phyloP scores from a whole-genome alignment of 176 grass and related monocot species.

The Aegilops bicornis region DNA sequence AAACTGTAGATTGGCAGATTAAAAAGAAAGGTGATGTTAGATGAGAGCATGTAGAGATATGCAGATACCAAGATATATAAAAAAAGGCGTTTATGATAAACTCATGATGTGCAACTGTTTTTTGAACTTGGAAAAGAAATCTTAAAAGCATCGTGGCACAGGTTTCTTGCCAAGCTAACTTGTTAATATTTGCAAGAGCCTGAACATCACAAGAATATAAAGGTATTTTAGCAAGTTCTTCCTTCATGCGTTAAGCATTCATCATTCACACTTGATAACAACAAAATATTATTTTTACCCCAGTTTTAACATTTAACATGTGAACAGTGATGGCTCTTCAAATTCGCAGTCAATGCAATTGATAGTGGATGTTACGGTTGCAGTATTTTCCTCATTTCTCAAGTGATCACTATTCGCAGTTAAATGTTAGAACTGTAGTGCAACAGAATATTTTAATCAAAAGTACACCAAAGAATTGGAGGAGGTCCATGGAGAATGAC shows the following conservation, averaged over 20 bases:
- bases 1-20: slow-evolving; percentile 50
- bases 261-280: not conserved
- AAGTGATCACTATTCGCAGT: not conserved
- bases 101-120: not conserved
- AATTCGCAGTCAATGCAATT: slow-evolving; percentile 24
- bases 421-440: slow-evolving; percentile 24
- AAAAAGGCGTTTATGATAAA: not conserved
- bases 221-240: not conserved
- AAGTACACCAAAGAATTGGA: slow-evolving; percentile 31
- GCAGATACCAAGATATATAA: not conserved
- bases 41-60: not conserved
- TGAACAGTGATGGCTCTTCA: slow-evolving; percentile 12
- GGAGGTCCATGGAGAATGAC: slow-evolving; percentile 58
- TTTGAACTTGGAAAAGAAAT: not conserved
- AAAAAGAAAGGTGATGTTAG: not conserved
- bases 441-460: slow-evolving; percentile 29
- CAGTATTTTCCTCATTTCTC: not conserved
- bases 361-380: not conserved
- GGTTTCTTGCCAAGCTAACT: not conserved
- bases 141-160: not conserved
- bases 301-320: slow-evolving; percentile 24
- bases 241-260: not conserved
- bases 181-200: not conserved
- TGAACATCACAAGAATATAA: not conserved
- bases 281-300: slow-evolving; percentile 8